These are phyloP conservation scores for Pseudotulostoma volvatum DNA, from an alignment of 495 filamentous ascomycete species.

Conservation along the genomic window DNA sequence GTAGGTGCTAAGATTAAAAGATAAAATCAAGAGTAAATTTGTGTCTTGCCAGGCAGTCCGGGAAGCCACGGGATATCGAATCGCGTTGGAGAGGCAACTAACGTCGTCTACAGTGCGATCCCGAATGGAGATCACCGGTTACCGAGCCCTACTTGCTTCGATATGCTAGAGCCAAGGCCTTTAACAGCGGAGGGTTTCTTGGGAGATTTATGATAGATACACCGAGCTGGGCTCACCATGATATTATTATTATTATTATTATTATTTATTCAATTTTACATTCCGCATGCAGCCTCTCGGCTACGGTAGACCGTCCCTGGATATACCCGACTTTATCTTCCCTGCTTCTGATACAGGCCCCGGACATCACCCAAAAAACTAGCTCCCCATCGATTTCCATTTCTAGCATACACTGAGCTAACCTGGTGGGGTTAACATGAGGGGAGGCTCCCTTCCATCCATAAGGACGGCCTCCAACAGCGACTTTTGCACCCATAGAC, in stretches of 20 bases:
- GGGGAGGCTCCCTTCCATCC: not conserved
- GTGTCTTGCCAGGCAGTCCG: slow-evolving; percentile 10
- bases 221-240: too few relatives aligned
- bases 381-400: not conserved
- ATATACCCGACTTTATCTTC: too few relatives aligned
- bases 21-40: slow-evolving; percentile 2
- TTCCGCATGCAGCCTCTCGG: too few relatives aligned
- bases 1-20: slow-evolving; percentile 6
- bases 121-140: slow-evolving; percentile 13
- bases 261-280: too few relatives aligned
- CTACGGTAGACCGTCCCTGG: too few relatives aligned
- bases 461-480: not conserved
- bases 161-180: slow-evolving; percentile 11
- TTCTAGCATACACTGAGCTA: not conserved
- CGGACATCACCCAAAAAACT: slow-evolving; percentile 1
- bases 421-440: not conserved
- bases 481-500: not conserved
- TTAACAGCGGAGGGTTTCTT: slow-evolving; percentile 13
- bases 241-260: too few relatives aligned
- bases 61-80: slow-evolving; percentile 7
- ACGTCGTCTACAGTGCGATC: slow-evolving; percentile 8
- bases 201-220: too few relatives aligned
- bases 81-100: slow-evolving; percentile 8
- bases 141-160: slow-evolving; percentile 11
- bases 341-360: too few relatives aligned